Percentiles rank a stretch among this genome's conserved stretches.
These are phyloP conservation scores for Termitomyces sp. DNA, from an alignment of 768 basidiomycete species.

Conservation along the genomic window DNA sequence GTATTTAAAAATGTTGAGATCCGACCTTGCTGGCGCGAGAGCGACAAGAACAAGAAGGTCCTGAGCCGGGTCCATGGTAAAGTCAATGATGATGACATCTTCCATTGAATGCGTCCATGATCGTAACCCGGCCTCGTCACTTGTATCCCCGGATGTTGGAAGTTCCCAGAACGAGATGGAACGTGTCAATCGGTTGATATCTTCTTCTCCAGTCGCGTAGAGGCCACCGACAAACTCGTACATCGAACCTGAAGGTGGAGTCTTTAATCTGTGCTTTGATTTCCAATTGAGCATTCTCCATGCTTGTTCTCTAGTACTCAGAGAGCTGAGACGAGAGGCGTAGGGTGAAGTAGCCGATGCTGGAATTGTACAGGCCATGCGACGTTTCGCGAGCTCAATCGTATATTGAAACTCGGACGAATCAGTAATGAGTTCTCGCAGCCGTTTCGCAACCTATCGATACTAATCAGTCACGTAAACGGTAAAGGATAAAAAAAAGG, in stretches of 20 bases:
- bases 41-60: constrained; percentile 51
- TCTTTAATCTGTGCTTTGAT: constrained; percentile 29
- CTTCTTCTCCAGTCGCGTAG: constrained; percentile 48
- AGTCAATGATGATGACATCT: constrained; percentile 45
- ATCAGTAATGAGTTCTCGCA: constrained; percentile 32
- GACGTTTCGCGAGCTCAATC: constrained; percentile 46
- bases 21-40: constrained; percentile 39
- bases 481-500: not conserved
- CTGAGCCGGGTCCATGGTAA: constrained; percentile 55
- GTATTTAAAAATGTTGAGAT: not conserved
- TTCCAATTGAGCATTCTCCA: constrained; percentile 45
- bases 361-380: constrained; percentile 37
- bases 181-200: constrained; percentile 34
- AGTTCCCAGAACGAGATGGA: constrained; percentile 51
- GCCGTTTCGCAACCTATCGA: constrained; percentile 35
- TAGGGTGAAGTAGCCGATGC: constrained; percentile 27
- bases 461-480: constrained; percentile 1
- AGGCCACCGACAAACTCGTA: constrained; percentile 50
- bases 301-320: constrained; percentile 41
- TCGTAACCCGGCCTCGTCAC: constrained; percentile 19
- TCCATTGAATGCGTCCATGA: constrained; percentile 43
- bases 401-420: constrained; percentile 46
- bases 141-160: constrained; percentile 27
- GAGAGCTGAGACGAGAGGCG: constrained; percentile 35
- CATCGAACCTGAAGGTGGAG: constrained; percentile 43